Conservation (phyloP, 2,329 filamentous ascomycete species). For the Trichoderma breve region DNA sequence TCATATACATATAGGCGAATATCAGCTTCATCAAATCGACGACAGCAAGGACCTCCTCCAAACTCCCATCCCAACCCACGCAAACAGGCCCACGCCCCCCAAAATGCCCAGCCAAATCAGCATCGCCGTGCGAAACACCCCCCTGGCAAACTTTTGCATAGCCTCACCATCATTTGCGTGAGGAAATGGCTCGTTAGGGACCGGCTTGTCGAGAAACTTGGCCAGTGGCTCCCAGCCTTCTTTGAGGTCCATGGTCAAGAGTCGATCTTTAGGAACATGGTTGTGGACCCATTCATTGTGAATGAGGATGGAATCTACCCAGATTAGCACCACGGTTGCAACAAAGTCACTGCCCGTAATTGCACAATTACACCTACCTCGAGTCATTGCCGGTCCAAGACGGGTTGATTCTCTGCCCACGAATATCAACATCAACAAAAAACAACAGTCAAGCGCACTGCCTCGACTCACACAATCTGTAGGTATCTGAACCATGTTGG, state of each 20-base stretch:
- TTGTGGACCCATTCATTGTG: conserved; percentile 16
- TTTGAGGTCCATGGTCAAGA: conserved; percentile 20
- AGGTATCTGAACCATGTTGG: not conserved
- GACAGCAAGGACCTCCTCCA: not conserved
- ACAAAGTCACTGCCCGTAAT: not conserved
- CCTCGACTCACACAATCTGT: not conserved
- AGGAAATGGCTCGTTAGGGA: conserved; percentile 30
- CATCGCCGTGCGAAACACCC: conserved; percentile 2
- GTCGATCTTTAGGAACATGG: not conserved
- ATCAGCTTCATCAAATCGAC: not conserved
- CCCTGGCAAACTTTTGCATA: not conserved
- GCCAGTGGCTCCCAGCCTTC: conserved; percentile 32
- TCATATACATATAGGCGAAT: not conserved
- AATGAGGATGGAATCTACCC: not conserved
- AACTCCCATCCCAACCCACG: not conserved
- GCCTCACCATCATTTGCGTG: conserved; percentile 28
- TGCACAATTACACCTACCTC: not conserved
- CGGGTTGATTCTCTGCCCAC: not conserved
- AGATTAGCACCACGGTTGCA: not conserved
- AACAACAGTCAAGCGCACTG: not conserved
- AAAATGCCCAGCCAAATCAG: conserved; percentile 1
- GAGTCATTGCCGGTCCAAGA: not conserved
- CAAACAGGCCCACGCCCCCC: not conserved
- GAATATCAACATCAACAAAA: not conserved
- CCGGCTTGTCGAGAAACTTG: conserved; percentile 28